These are phyloP conservation scores for Leishmania martiniquensis DNA, from an alignment of 208 protist genomes.

Conservation along the genomic window DNA sequence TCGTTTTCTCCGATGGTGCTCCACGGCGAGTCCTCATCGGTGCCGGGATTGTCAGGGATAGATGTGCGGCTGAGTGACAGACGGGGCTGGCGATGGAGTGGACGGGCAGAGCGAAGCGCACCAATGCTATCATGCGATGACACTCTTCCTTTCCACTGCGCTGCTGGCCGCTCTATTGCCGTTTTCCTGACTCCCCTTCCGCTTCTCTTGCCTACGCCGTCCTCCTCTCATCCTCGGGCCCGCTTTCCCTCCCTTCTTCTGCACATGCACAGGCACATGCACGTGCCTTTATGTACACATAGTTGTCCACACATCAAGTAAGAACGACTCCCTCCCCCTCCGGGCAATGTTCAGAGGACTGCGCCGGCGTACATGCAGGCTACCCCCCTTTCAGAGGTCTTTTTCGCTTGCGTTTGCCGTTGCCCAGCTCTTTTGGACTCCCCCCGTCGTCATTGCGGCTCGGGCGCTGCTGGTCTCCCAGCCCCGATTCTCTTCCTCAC, in stretches of 20 bases:
- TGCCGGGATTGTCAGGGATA: not conserved
- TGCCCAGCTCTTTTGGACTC: not conserved
- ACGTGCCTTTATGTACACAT: conserved; percentile 1
- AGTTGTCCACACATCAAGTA: too few species aligned
- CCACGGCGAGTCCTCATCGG: not conserved
- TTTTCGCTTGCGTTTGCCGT: not conserved
- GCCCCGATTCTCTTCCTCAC: not conserved
- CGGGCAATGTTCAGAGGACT: not conserved
- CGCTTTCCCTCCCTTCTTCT: not conserved
- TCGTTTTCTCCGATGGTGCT: conserved; percentile 6
- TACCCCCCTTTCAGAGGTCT: not conserved
- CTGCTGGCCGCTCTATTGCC: not conserved
- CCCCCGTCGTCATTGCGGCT: not conserved
- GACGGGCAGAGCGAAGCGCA: not conserved
- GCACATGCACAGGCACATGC: conserved; percentile 20
- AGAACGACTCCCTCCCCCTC: too few species aligned
- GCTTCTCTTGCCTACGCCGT: conserved; percentile 1
- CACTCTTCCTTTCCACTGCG: not conserved
- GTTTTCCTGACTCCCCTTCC: not conserved
- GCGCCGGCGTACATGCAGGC: not conserved
- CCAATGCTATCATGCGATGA: not conserved
- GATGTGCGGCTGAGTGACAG: not conserved
- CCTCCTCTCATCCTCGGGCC: too few species aligned
- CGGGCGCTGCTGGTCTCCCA: too few species aligned
- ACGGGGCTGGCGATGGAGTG: not conserved